Evolutionary conservation across 768 basidiomycete genomes (phyloP), one percentile per base, ranked within the genome.

Genomic region (Vararia minispora): DNA sequence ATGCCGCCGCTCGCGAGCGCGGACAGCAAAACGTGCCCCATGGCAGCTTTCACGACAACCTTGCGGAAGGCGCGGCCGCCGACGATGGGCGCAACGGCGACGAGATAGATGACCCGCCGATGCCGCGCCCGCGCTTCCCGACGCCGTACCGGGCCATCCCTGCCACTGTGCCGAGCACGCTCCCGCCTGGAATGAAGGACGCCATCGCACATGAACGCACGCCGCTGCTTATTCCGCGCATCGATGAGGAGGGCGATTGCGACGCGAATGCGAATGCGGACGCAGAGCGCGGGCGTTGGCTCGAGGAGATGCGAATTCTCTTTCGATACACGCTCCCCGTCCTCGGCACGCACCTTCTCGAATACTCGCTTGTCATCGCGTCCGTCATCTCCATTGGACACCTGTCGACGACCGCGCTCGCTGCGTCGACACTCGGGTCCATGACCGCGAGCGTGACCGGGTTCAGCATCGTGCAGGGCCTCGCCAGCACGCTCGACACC

Each of bases 361-460:
- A 98, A 54, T 92, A 85, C 56, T 85, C 82, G 7, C 73, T 98
- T 24, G 72, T 88, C 32, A 66, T 94, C 27, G 79, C 78, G 3
- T 79, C 87, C 9, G 86, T 94, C 34, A 58, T 98, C 25, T 80
- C 79, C 9, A 83, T 94, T 17, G 94, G 94, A 0, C 94, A 97
- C 57, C 60, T 97, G 9, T 90, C 88, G 1, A 94, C 90, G 0
- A 75, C 73, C 1, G 86, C 90, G 16, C 73, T 98, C 0, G 94
- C 94, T 2, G 89, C 87, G 6, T 56, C 48, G 31, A 72, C 68
- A 6, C 55, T 71, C 5, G 66, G 62, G 3, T 63, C 60, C 22
- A 66, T 71, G 65, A 71, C 69, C 0, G 61, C 64, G 12, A 62
- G 60, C 44, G 72, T 75, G 10, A 77, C 84, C 2, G 82, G 74